A percentile compares a stretch with the other conserved stretches of the same genome.
These are phyloP conservation scores for Maudiozyma serrabonitensis DNA, from an alignment of 805 yeast genomes.

Conservation along the genomic window DNA sequence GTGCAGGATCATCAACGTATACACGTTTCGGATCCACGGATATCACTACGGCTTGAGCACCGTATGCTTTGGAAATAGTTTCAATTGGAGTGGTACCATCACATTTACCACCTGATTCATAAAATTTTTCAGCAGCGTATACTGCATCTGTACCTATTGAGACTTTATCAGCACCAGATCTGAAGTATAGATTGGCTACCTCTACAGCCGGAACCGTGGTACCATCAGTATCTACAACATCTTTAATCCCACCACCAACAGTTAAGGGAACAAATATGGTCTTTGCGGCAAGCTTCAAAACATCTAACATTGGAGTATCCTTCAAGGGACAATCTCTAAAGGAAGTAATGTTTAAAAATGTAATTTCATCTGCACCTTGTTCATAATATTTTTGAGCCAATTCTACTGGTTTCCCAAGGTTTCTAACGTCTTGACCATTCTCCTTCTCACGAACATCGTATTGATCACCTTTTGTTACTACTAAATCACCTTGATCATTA, in stretches of 20 bases:
- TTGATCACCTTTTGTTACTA: conserved; percentile 97
- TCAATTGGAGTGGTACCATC: conserved; percentile 85
- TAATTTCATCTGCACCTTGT: conserved; percentile 97
- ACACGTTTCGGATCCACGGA: conserved; percentile 95
- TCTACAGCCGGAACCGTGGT: conserved; percentile 71
- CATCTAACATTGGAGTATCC: conserved; percentile 94
- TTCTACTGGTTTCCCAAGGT: conserved; percentile 93
- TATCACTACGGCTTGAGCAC: conserved; percentile 94
- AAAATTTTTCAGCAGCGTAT: conserved; percentile 74
- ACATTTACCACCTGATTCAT: conserved; percentile 44
- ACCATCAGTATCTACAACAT: conserved; percentile 79
- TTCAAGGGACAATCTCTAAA: conserved; percentile 87
- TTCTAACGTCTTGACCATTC: conserved; percentile 58
- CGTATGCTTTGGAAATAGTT: conserved; percentile 83
- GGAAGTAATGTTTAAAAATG: conserved; percentile 90
- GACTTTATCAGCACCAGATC: conserved; percentile 96
- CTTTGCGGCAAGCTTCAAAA: conserved; percentile 70
- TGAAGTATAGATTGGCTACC: conserved; percentile 84
- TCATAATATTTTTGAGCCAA: conserved; percentile 80
- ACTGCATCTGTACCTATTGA: conserved; percentile 98
- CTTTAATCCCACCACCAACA: conserved; percentile 97
- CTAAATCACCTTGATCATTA: conserved; percentile 89
- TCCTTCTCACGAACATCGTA: conserved; percentile 85
- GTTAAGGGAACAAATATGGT: conserved; percentile 94
- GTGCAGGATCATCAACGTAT: conserved; percentile 51